A percentile compares a stretch with the other conserved stretches of the same genome.
Evolutionary conservation across 2,329 filamentous ascomycete genomes (phyloP).

Genomic region (Beauveria sp.): DNA sequence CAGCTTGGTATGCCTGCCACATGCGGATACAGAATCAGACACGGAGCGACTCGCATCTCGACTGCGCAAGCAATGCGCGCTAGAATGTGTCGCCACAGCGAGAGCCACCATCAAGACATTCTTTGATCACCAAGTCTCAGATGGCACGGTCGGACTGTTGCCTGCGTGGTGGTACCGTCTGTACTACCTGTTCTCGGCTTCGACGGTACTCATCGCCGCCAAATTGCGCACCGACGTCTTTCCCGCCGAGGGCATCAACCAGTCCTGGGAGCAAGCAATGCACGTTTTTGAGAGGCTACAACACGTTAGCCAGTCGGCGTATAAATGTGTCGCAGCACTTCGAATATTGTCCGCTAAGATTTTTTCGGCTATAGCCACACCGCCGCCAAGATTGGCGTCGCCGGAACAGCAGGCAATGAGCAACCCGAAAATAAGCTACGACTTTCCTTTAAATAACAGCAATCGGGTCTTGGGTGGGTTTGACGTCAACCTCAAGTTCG

Average conservation of each 20-base stretch:
- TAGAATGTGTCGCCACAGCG: conserved; percentile 26
- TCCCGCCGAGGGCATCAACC: conserved; percentile 17
- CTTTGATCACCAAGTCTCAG: conserved; percentile 21
- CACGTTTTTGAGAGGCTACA: conserved; percentile 26
- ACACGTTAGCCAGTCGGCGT: conserved; percentile 24
- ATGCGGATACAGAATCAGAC: conserved; percentile 12
- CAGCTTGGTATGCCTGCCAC: conserved; percentile 23
- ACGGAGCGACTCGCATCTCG: conserved; percentile 15
- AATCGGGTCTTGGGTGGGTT: neutral
- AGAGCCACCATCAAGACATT: conserved; percentile 25
- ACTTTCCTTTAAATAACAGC: neutral
- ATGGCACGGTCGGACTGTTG: conserved; percentile 25
- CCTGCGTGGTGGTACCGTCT: conserved; percentile 34
- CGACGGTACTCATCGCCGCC: conserved; percentile 28
- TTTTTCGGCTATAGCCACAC: conserved; percentile 6
- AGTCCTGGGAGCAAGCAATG: conserved; percentile 27
- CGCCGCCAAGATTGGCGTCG: neutral
- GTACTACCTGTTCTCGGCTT: conserved; percentile 29
- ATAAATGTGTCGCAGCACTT: conserved; percentile 25
- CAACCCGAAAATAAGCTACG: neutral
- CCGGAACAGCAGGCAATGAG: neutral
- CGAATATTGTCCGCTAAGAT: conserved; percentile 28
- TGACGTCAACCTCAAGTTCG: conserved; percentile 20
- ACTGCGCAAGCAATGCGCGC: conserved; percentile 25
- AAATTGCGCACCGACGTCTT: conserved; percentile 27